These are phyloP conservation scores for Nakazawaea ishiwadae DNA, from an alignment of 805 yeast genomes.

Conservation along the genomic window DNA sequence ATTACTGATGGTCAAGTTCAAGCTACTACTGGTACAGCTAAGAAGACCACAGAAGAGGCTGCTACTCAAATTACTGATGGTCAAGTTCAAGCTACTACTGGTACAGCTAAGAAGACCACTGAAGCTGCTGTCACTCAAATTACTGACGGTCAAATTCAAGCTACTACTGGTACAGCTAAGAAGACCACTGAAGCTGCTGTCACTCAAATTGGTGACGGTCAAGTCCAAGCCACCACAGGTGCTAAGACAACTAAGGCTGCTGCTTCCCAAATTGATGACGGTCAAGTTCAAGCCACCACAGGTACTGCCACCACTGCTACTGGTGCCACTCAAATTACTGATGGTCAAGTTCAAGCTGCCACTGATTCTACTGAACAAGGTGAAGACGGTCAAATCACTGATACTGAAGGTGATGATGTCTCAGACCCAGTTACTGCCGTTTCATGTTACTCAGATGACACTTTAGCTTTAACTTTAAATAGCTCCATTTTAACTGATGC, in stretches of 20 bases:
- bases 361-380: conserved; percentile 25
- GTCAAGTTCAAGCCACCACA: conserved; percentile 38
- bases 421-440: conserved; percentile 12
- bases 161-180: conserved; percentile 25
- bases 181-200: conserved; percentile 27
- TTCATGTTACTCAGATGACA: conserved; percentile 33
- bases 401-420: conserved; percentile 6
- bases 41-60: conserved; percentile 21
- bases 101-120: conserved; percentile 28
- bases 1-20: conserved; percentile 34
- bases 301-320: conserved; percentile 25
- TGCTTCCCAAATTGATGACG: conserved; percentile 39
- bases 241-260: conserved; percentile 21
- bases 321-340: conserved; percentile 40
- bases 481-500: conserved; percentile 50
- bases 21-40: conserved; percentile 23
- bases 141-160: conserved; percentile 46
- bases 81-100: conserved; percentile 45
- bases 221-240: conserved; percentile 26
- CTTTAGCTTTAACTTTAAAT: conserved; percentile 53
- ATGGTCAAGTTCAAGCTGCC: conserved; percentile 41
- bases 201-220: conserved; percentile 33
- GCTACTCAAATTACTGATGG: conserved; percentile 49
- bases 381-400: conserved; percentile 27
- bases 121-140: conserved; percentile 40